Conservation (phyloP, 495 filamentous ascomycete species). For the Aspergillus ostianus region DNA sequence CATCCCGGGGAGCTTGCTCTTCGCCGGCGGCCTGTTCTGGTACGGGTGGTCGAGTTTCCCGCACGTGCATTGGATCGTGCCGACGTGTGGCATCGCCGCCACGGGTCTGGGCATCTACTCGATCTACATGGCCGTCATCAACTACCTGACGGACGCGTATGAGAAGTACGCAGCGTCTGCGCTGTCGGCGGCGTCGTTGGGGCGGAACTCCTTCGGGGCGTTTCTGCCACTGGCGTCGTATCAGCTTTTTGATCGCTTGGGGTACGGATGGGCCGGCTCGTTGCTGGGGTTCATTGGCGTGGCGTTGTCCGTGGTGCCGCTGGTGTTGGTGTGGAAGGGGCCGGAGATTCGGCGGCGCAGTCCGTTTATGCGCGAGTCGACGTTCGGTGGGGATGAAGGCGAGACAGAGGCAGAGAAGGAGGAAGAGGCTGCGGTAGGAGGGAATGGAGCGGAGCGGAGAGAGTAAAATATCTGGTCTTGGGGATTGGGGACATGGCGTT, state of each 20-base stretch:
- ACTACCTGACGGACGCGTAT: conserved; percentile 48
- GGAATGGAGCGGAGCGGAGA: neutral
- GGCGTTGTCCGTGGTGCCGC: conserved; percentile 35
- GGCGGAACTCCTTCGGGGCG: conserved; percentile 34
- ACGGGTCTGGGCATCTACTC: conserved; percentile 42
- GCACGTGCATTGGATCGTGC: conserved; percentile 41
- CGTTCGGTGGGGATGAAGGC: conserved; percentile 5
- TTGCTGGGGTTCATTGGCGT: conserved; percentile 42
- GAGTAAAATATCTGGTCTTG: neutral
- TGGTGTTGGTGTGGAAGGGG: conserved; percentile 37
- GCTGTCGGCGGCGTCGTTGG: conserved; percentile 35
- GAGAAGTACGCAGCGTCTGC: conserved; percentile 40
- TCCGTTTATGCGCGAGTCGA: conserved; percentile 40
- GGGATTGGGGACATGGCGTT: neutral
- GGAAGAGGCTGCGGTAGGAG: neutral
- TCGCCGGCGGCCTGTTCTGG: conserved; percentile 42
- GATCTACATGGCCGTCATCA: conserved; percentile 49
- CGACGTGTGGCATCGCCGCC: conserved; percentile 32
- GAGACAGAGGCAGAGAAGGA: neutral
- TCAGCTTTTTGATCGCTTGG: conserved; percentile 38
- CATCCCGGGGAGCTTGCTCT: conserved; percentile 41
- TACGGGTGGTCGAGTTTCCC: conserved; percentile 38
- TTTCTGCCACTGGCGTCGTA: conserved; percentile 39
- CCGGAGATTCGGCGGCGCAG: conserved; percentile 32
- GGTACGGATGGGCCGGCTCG: conserved; percentile 44